Evolutionary conservation across 2,329 filamentous ascomycete species (phyloP), one percentile per base, ranked within the genome.

Genomic region (Ceratocystis colombiana): DNA sequence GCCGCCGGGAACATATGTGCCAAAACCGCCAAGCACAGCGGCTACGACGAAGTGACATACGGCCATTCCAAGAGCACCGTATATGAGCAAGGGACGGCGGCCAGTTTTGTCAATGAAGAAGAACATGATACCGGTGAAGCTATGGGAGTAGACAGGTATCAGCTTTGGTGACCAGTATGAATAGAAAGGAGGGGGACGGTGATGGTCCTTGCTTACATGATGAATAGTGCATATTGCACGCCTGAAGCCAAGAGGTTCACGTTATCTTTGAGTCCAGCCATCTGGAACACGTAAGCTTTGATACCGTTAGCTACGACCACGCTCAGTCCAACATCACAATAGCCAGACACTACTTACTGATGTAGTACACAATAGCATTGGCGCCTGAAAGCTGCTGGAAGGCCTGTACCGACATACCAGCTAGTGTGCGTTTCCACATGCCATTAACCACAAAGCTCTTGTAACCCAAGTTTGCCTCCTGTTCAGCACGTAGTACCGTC

Each of bases 21-120:
- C 81, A 65, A 80, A 76, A 1, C 72, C 74, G 5, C 78, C 80
- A 69, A 84, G 78, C 10, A 83, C 75, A 5, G 77, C 82, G 1
- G 79, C 82, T 25, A 83, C 82, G 62, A 80, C 74, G 46, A 80
- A 83, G 72, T 84, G 82, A 69, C 79, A 88, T 1, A 81, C 71
- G 3, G 78, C 82, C 87, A 89, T 89, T 28, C 86, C 83, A 22
- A 86, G 76, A 45, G 79, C 83, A 67, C 87, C 87, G n/a, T 80
- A 75, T 62, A 88, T 83, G 67, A 89, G 80, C 6, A 88, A 78
- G 66, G 84, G 82, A 59, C 86, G 86, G 66, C 86, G 79, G 25
- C 86, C 86, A 12, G 80, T 76, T 17, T 73, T 76, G 64, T 84
- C 82, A 48, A 84, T 82, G 66, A 79, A 77, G 63, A 81, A 78